Conservation (phyloP, 768 basidiomycete species). For the Hygrophoropsis aurantiaca region DNA sequence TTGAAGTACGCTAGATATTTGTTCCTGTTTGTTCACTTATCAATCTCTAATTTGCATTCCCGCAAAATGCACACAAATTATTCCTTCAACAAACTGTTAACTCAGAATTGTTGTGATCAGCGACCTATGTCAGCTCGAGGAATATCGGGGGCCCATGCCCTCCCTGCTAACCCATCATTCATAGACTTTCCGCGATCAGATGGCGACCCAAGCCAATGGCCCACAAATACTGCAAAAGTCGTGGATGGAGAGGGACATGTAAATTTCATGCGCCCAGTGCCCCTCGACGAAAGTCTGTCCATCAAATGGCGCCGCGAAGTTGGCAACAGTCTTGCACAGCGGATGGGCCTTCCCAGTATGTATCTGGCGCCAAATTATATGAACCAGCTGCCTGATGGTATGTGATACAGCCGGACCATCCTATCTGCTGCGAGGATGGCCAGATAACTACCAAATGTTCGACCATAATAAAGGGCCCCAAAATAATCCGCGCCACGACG, state of each 20-base stretch:
- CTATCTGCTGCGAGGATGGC: slow-evolving; percentile 67
- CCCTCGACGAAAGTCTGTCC: slow-evolving; percentile 46
- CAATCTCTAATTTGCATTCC: no score
- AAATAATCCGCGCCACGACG: slow-evolving; percentile 61
- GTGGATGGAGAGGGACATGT: slow-evolving; percentile 65
- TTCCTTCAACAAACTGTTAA: no score
- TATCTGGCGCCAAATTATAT: background rate
- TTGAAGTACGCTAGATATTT: no score
- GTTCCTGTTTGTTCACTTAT: no score
- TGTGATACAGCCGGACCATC: slow-evolving; percentile 41
- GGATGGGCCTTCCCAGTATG: slow-evolving; percentile 52
- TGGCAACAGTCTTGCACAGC: slow-evolving; percentile 41
- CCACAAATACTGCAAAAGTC: slow-evolving; percentile 49
- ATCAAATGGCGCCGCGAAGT: slow-evolving; percentile 58
- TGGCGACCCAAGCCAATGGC: slow-evolving; percentile 54
- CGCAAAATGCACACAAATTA: no score
- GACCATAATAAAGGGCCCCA: slow-evolving; percentile 72
- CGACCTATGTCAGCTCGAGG: slow-evolving; percentile 20
- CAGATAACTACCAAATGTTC: slow-evolving; percentile 66
- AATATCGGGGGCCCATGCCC: slow-evolving; percentile 9
- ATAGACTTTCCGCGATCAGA: slow-evolving; percentile 65
- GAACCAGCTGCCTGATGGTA: background rate
- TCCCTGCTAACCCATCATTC: slow-evolving; percentile 55
- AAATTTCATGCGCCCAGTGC: slow-evolving; percentile 65
- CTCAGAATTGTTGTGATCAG: no score